Base-by-base conservation (phyloP, 75 land plant genomes). In the Selaginella moellendorffii region DNA sequence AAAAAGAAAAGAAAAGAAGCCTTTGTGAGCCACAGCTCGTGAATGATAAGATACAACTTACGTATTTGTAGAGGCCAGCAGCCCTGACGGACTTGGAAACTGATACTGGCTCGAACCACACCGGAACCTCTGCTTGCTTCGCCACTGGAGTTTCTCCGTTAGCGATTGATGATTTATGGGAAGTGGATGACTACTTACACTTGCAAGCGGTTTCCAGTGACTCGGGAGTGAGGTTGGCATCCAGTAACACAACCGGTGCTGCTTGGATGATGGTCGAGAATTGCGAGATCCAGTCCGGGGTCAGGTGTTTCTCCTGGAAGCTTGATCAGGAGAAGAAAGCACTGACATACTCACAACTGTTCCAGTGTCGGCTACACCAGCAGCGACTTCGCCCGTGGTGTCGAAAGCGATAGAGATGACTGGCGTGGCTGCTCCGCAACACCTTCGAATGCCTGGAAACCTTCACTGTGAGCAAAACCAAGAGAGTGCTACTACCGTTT, bases 21-120 rank as follows among this genome's bases (percentile, higher is more conserved):
- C 2, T 54, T 9, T 10, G 2, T 5, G 63, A 27, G 31, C 24
- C n/a, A 30, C 1, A 2, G 22, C 22, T 19, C 58, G 17, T 9
- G 26, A 52, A 29, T 28, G 24, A 17, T 29, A 1, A 19, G 18
- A 56, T 18, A 61, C 21, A n/a, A 53, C 97, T 81, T 67, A 92
- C 97, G 72, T 85, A 66, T 63, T 79, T 71, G 29, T 65, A 64
- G 58, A 88, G 62, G 25, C 78, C 67, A 26, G 73, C 75, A 67
- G 80, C 68, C 76, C 90, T 79, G 63, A 65, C 80, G n/a, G 87
- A 85, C 74, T 92, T 92, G 26, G 79, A 67, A 28, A 88, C 79
- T 31, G 97, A 92, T 23, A 92, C 97, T 20, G 97, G 95, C 72
- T 92, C 97, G 72, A 83, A 92, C 89, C 89, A 92, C 18, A 92